These are phyloP conservation scores for Xylaria scruposa DNA, from an alignment of 495 filamentous ascomycete genomes.

Conservation along the genomic window DNA sequence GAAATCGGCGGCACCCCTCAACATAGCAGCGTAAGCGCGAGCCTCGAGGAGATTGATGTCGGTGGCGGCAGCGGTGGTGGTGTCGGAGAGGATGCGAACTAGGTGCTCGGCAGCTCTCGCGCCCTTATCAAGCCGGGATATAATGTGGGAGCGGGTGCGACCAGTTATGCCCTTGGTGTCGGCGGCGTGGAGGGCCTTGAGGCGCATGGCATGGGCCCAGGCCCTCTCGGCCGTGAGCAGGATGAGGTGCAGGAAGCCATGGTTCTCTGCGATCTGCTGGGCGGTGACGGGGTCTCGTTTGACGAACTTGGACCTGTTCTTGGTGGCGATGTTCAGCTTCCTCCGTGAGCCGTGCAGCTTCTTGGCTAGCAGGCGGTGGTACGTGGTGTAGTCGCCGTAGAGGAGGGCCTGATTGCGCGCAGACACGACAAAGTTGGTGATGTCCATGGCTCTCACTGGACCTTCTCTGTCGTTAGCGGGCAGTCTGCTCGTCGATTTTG, in stretches of 20 bases:
- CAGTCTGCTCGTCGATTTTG: background rate
- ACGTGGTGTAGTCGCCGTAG: slow-evolving; percentile 86
- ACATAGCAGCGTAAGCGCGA: slow-evolving; percentile 76
- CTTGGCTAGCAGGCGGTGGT: slow-evolving; percentile 78
- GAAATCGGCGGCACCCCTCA: slow-evolving; percentile 77
- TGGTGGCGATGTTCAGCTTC: slow-evolving; percentile 80
- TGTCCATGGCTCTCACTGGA: slow-evolving; percentile 69
- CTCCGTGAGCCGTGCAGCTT: slow-evolving; percentile 83
- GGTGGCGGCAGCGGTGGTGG: slow-evolving; percentile 62
- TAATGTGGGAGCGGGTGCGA: slow-evolving; percentile 81
- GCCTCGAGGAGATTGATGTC: slow-evolving; percentile 83
- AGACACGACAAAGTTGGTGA: slow-evolving; percentile 82
- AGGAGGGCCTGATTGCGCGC: slow-evolving; percentile 81
- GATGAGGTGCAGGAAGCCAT: slow-evolving; percentile 79
- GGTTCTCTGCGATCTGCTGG: slow-evolving; percentile 76
- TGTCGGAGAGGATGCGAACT: slow-evolving; percentile 66
- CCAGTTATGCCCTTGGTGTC: slow-evolving; percentile 81
- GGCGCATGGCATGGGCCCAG: slow-evolving; percentile 95
- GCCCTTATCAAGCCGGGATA: slow-evolving; percentile 84
- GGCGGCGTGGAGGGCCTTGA: slow-evolving; percentile 83
- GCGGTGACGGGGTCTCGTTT: slow-evolving; percentile 73
- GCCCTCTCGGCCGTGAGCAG: slow-evolving; percentile 88
- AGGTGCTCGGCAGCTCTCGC: slow-evolving; percentile 72
- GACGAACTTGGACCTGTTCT: slow-evolving; percentile 83
- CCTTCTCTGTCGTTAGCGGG: background rate